phyloP scores from a whole-genome alignment of 306 rosid genomes.

The Inga oerstediana region DNA sequence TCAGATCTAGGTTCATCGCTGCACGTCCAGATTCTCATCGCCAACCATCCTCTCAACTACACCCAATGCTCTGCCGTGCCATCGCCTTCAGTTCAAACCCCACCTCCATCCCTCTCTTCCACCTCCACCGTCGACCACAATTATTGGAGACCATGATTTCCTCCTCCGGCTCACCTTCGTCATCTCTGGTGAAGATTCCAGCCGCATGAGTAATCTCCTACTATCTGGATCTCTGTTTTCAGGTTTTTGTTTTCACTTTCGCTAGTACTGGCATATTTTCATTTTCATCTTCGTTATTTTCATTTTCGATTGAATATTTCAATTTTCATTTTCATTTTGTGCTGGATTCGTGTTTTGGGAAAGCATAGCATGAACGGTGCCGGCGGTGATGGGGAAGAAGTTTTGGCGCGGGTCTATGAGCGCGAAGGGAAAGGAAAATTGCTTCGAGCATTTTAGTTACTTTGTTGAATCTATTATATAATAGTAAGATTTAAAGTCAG shows the following conservation, averaged over 20 bases:
- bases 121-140: background rate
- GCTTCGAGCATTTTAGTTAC: no score
- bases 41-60: background rate
- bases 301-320: background rate
- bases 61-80: background rate
- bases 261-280: background rate
- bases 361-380: background rate
- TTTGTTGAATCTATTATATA: no score
- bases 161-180: no score
- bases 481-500: no score
- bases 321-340: background rate
- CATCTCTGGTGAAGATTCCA: background rate
- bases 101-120: background rate
- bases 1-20: background rate
- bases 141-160: background rate
- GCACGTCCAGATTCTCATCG: no score
- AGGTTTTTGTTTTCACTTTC: background rate
- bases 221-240: background rate
- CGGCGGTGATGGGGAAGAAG: background rate
- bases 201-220: background rate
- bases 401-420: background rate
- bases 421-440: no score
- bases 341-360: background rate
- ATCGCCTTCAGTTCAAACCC: no score
- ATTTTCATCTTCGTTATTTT: no score